Base-by-base conservation (phyloP, 805 yeast species). In the Torulaspora delbrueckii region DNA sequence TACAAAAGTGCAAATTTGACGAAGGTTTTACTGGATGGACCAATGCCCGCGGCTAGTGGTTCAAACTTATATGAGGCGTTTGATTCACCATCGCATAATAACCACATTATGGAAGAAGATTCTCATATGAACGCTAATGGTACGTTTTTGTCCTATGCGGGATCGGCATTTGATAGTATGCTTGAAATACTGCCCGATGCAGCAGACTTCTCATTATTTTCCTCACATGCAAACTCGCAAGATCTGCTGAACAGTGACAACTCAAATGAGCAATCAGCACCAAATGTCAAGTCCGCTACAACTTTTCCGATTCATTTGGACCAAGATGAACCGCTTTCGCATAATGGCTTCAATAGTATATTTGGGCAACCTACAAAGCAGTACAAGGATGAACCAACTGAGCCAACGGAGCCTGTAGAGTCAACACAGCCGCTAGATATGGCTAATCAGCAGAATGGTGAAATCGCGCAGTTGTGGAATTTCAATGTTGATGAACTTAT, bases 381-480 rank as follows among this genome's bases (percentile, higher is more conserved):
- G 18, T 16, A n/a, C 14, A 32, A 31, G 27, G 19, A 38, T 19
- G 38, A 12, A 30, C 35, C 10, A 23, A 24, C n/a, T n/a, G 25
- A 10, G 24, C 26, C 33, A n/a, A 37, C 53, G 4, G 51, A 51
- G 28, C 67, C 68, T 0, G 55, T 62, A 6, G 62, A 63, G 22
- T 19, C 22, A n/a, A 37, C 54, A 6, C 52, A 52, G 28, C 67
- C 68, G 0, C 55, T 63, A 5, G 62, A 63, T 42, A 59, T 63
- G 37, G 50, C 48, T 1, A 58, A 66, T 46, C 57, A 55, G 32
- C 66, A 62, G 26, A 65, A 64, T 45, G 70, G 71, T 55, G 73
- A 68, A 46, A 66, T 67, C 42, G 69, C 69, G 10, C 69, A 65
- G 46, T 53, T 65, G 13, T 70, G 73, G 73, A 66, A 66, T 45